Conservation (phyloP, 139 green algal genomes). For the Chlorella sp. region DNA sequence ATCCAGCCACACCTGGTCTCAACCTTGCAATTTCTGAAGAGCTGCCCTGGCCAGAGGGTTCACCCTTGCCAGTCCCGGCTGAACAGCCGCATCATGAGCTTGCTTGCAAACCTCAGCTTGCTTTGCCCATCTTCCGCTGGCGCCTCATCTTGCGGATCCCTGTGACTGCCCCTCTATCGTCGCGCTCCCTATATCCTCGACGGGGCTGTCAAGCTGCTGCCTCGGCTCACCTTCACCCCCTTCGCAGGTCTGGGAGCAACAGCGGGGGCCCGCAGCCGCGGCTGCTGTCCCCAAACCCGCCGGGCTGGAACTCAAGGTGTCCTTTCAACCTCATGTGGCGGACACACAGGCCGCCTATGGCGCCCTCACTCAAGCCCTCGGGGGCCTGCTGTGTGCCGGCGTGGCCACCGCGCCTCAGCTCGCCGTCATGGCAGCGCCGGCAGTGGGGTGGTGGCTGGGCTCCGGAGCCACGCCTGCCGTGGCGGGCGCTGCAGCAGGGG, state of each 20-base stretch:
- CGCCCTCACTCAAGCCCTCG: constrained; percentile 63
- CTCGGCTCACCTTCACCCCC: neutral
- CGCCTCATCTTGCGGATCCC: too few species aligned
- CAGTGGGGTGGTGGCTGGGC: constrained; percentile 25
- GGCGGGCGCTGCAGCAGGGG: neutral
- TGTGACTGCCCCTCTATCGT: too few species aligned
- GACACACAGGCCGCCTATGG: constrained; percentile 46
- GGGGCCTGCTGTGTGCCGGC: constrained; percentile 72
- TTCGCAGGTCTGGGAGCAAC: constrained; percentile 32
- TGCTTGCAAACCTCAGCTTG: too few species aligned
- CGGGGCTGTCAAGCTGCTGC: too few species aligned
- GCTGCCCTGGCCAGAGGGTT: too few species aligned
- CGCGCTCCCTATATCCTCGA: too few species aligned
- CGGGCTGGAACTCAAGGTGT: constrained; percentile 14
- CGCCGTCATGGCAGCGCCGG: constrained; percentile 14
- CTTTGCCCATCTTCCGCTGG: too few species aligned
- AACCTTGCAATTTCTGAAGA: too few species aligned
- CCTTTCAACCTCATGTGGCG: neutral
- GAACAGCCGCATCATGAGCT: too few species aligned
- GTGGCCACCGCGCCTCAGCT: neutral
- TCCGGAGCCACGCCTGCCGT: neutral
- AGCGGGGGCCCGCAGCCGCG: neutral
- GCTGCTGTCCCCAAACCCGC: neutral
- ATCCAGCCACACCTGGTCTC: too few species aligned
- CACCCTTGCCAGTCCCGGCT: too few species aligned